phyloP scores from a whole-genome alignment of 768 basidiomycete species.

The Omphalotus guepiniiformis region DNA sequence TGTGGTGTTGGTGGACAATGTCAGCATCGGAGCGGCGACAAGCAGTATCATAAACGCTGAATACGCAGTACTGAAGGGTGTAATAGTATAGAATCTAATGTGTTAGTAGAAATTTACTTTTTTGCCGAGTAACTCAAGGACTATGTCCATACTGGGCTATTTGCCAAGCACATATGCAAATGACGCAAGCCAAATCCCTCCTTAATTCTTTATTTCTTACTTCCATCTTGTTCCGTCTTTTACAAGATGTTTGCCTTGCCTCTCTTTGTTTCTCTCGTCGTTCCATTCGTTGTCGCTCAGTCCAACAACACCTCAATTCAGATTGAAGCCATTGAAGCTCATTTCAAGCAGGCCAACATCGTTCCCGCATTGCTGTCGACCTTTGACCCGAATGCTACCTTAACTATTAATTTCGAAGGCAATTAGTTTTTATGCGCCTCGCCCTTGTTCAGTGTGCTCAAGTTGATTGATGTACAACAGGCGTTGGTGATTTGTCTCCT shows the following conservation, averaged over 20 bases:
- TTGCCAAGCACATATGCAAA: too few species aligned
- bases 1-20: constrained; percentile 89
- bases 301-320: constrained; percentile 35
- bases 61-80: constrained; percentile 78
- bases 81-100: too few species aligned
- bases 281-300: constrained; percentile 45
- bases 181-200: too few species aligned
- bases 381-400: constrained; percentile 60
- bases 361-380: constrained; percentile 56
- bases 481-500: constrained; percentile 44
- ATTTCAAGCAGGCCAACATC: constrained; percentile 57
- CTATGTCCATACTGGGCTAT: too few species aligned
- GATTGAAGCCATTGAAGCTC: constrained; percentile 60
- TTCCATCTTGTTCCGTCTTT: not conserved
- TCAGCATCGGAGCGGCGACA: constrained; percentile 93
- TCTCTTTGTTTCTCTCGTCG: constrained; percentile 19
- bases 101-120: too few species aligned
- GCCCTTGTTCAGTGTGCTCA: not conserved
- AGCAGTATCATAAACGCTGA: constrained; percentile 97
- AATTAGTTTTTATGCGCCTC: constrained; percentile 10
- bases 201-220: not conserved
- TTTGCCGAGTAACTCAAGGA: too few species aligned
- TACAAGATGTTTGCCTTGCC: constrained; percentile 1
- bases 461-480: constrained; percentile 17
- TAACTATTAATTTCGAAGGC: constrained; percentile 48